Conservation (phyloP, 768 basidiomycete genomes). For the Sutorius australiensis region DNA sequence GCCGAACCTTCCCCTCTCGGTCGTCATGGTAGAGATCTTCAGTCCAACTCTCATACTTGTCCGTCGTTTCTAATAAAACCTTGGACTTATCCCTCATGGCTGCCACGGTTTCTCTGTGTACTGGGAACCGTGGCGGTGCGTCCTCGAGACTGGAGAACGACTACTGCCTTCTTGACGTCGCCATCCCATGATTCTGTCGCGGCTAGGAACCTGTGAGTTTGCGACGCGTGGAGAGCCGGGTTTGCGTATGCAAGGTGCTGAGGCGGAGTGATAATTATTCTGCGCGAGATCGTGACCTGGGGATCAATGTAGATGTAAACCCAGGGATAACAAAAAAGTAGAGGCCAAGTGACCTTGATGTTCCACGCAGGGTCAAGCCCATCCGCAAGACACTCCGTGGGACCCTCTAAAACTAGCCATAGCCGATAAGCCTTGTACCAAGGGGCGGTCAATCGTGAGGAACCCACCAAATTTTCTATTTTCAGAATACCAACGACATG, state of each 20-base stretch:
- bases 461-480: constrained; percentile 19
- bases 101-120: constrained; percentile 7
- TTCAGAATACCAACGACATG: not conserved
- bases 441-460: too few relatives aligned
- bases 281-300: constrained; percentile 14
- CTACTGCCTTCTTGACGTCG: constrained; percentile 9
- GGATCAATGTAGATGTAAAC: not conserved
- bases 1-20: not conserved
- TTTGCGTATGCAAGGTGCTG: constrained; percentile 21
- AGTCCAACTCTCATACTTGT: constrained; percentile 17
- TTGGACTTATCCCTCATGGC: constrained; percentile 14
- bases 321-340: not conserved
- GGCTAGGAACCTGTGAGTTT: not conserved
- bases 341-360: constrained; percentile 11
- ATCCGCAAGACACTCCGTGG: constrained; percentile 7
- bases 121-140: constrained; percentile 12
- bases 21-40: constrained; percentile 12
- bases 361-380: constrained; percentile 18
- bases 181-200: constrained; percentile 5
- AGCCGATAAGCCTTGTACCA: not conserved
- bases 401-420: constrained; percentile 14
- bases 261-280: not conserved
- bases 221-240: not conserved
- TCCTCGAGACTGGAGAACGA: constrained; percentile 13
- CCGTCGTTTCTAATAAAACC: constrained; percentile 5